Base-by-base conservation (phyloP, 108 stramenopile species). In the Seminavis robusta region DNA sequence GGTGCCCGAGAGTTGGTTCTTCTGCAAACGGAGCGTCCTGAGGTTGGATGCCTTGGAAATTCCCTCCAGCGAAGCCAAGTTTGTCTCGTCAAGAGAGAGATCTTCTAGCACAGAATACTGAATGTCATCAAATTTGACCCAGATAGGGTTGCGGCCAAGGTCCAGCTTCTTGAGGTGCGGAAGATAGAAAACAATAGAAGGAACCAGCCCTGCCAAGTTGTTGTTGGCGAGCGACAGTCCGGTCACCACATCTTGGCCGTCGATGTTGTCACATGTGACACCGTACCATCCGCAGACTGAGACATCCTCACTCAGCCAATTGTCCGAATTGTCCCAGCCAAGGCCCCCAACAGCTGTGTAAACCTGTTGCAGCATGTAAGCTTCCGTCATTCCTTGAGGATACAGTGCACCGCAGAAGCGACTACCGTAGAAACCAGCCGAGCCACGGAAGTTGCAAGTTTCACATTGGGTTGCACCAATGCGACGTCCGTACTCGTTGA, bases 261-360 rank as follows among this genome's bases (percentile, higher is more conserved):
- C 34, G 19, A 23, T 4, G 24, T 34, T 33, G 32, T 60, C 72
- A 54, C 91, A 92, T 8, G 56, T 74, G 23, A 92, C 64, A 30
- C 92, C 92, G 48, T 85, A 70, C 73, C 86, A 93, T 20, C 74
- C 53, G 64, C 92, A 93, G 24, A 85, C 61, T 9, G 64, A 15
- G 3, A 29, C 56, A 10, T 57, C 42, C 29, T 67, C 61, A 17
- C 65, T 54, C 3, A 55, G 33, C 92, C 92, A 93, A 44, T 80
- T 74, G 23, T 56, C 59, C 17, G 34, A 55, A 34, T 78, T 73
- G 5, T 34, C 53, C 92, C 92, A 93, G 17, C 56, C 55, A 7
- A 47, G 19, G 6, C 92, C 92, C 23, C 52, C 71, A 1, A 85
- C 74, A 24, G 74, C 64, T 27, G 66, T 60, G 48, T 69, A 93